Evolutionary conservation across 257 asterid genomes (phyloP), one percentile per base, ranked within the genome.

Genomic region (Nicotiana noctiflora): DNA sequence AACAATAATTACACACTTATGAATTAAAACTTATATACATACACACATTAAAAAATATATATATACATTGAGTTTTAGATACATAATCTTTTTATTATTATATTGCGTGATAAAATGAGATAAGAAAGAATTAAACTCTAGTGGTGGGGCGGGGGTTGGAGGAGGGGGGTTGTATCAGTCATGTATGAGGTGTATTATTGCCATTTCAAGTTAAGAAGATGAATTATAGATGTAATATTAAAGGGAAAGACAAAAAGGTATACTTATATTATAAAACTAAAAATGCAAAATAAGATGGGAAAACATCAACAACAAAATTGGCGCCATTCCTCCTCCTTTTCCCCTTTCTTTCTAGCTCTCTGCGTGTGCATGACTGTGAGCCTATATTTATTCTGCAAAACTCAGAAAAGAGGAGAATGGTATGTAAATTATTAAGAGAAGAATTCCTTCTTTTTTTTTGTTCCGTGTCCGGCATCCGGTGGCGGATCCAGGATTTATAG

Each of bases 291-390:
- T 32, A 34, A 88, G 84, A 89, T 85, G 82, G 89, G 93, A 88
- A 89, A 88, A 85, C 90, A 88, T 89, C 86, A 81, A 81, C 12
- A 80, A 89, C 76, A 34, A 67, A 81, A 89, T 87, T 61, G 85
- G 89, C 88, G 84, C 88, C 86, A 84, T 92, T 84, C 55, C 31
- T 37, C 40, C 17, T 67, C 9, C 1, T 80, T 65, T 84, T 79
- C 37, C 10, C 2, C 29, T 17, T 15, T 57, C 17, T 2, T 55
- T 55, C 6, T 55, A 5, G 1, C 21, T 53, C 11, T 56, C 0
- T 18, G 62, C 18, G 62, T 6, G 8, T 18, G 49, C 49, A 40
- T 8, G 12, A 40, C 12, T 8, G 62, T 25, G 27, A 25, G 27
- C 27, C 27, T 25, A 25, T 25, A 25, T 25, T 25, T 25, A 25